These are phyloP conservation scores for Mycena leptocephala DNA, from an alignment of 768 basidiomycete species.

Conservation along the genomic window DNA sequence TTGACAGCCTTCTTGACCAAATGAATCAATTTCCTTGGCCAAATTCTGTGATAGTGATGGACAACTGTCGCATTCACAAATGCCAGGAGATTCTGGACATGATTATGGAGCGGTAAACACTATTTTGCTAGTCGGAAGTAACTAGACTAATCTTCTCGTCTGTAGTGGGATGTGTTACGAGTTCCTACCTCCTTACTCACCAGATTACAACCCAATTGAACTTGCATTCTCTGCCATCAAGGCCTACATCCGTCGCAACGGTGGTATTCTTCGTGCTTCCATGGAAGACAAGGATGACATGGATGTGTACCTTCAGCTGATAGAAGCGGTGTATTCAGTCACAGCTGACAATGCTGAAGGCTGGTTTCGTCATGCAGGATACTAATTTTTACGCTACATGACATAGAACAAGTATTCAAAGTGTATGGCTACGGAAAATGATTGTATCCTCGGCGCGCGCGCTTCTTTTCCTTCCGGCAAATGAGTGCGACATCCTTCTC, in stretches of 20 bases:
- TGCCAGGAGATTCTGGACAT: neutral
- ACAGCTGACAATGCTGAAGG: conserved; percentile 33
- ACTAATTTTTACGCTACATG: neutral
- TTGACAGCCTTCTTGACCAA: conserved; percentile 43
- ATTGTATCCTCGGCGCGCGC: neutral
- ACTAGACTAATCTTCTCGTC: neutral
- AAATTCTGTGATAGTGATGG: conserved; percentile 19
- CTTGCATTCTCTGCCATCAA: conserved; percentile 48
- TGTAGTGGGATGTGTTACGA: neutral
- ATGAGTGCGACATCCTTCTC: neutral
- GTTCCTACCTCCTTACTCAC: conserved; percentile 15
- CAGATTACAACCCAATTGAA: conserved; percentile 16
- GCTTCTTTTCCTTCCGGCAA: neutral
- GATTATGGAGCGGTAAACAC: neutral
- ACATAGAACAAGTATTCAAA: too few species aligned
- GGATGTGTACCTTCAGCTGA: conserved; percentile 40
- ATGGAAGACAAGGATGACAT: conserved; percentile 32
- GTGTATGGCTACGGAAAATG: too few species aligned
- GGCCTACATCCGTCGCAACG: conserved; percentile 35
- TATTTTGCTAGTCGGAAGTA: too few species aligned
- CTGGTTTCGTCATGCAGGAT: conserved; percentile 40
- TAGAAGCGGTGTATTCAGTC: conserved; percentile 39
- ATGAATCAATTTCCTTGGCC: conserved; percentile 18
- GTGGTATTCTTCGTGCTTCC: conserved; percentile 32
- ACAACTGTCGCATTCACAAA: conserved; percentile 16